Percentiles rank a stretch among this genome's conserved stretches.
phyloP scores from a whole-genome alignment of 306 rosid genomes.

The Biancaea sappan region DNA sequence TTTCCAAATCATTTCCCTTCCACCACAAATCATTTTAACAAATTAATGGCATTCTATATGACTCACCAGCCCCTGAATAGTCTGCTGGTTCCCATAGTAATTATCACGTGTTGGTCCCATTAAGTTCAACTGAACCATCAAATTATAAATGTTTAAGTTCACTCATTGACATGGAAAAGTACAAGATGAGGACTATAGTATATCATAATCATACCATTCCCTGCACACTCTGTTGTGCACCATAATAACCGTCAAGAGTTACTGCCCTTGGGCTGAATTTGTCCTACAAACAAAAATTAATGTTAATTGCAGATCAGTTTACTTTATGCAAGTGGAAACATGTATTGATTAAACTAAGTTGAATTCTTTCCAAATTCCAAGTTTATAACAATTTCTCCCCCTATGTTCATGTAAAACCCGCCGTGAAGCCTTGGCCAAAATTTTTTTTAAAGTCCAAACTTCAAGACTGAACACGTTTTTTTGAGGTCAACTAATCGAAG shows the following conservation, averaged over 20 bases:
- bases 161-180: slow-evolving; percentile 19
- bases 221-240: slow-evolving; percentile 75
- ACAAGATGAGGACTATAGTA: slow-evolving; percentile 26
- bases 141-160: slow-evolving; percentile 7
- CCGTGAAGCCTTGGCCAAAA: slow-evolving; percentile 1
- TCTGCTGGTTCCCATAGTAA: slow-evolving; percentile 88
- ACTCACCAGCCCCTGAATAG: slow-evolving; percentile 90
- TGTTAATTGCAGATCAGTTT: slow-evolving; percentile 17
- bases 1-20: slow-evolving; percentile 20
- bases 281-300: slow-evolving; percentile 59
- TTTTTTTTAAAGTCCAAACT: background rate
- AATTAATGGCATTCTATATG: slow-evolving; percentile 6
- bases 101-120: slow-evolving; percentile 97
- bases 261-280: slow-evolving; percentile 79
- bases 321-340: slow-evolving; percentile 30
- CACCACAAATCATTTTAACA: background rate
- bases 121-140: slow-evolving; percentile 76
- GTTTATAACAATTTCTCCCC: slow-evolving; percentile 15
- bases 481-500: slow-evolving; percentile 21
- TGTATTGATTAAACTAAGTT: slow-evolving; percentile 7
- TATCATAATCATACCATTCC: slow-evolving; percentile 76
- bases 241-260: slow-evolving; percentile 80
- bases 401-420: slow-evolving; percentile 9
- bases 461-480: slow-evolving; percentile 8
- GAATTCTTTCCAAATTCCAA: slow-evolving; percentile 13